Base-by-base conservation (phyloP, 176 grass and related monocot genomes). In the Musa troglodytarum region DNA sequence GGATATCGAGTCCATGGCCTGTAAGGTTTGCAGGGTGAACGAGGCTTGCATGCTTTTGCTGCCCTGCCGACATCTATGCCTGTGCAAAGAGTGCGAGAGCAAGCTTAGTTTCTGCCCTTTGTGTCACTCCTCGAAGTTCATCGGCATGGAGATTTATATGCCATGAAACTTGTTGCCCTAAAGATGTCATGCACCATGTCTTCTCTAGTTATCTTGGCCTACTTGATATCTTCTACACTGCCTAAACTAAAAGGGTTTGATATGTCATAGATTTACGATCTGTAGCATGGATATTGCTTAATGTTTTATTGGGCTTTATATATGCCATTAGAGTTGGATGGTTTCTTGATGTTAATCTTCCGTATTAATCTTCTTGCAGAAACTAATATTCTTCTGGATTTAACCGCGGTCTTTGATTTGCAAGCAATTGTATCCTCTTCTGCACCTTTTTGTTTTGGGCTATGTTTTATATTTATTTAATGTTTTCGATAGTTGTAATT, bases 81-180 rank as follows among this genome's bases (percentile, higher is more conserved):
- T 99, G 2, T 99, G 96, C 86, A 99, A 99, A 81, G 91, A 92
- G 70, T 99, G 96, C 2, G 96, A 99, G 74, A 89, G 85, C 79
- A 99, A 99, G 83, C 81, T 89, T 54, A 93, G 96, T 68, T 92
- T 92, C 82, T 99, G 96, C 68, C 96, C 96, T 11, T 58, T 99
- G 70, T 99, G 96, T 79, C 86, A 89, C 26, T 89, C 90, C 52
- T 99, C 96, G 22, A 99, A 99, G 79, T 91, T 95, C 77, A 82
- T 99, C 54, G 96, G 96, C 81, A 99, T 99, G 96, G 96, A 99
- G 81, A 99, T 99, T 77, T 99, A 95, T 75, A 91, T 94, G 88
- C 91, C 87, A 84, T 83, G 58, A 87, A 52, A 70, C 12, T 8
- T 65, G 29, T 16, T 50, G 16, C n/a, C 15, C 43, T 49, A 16